Conservation (phyloP, 805 yeast genomes). For the Wickerhamiella azyma region DNA sequence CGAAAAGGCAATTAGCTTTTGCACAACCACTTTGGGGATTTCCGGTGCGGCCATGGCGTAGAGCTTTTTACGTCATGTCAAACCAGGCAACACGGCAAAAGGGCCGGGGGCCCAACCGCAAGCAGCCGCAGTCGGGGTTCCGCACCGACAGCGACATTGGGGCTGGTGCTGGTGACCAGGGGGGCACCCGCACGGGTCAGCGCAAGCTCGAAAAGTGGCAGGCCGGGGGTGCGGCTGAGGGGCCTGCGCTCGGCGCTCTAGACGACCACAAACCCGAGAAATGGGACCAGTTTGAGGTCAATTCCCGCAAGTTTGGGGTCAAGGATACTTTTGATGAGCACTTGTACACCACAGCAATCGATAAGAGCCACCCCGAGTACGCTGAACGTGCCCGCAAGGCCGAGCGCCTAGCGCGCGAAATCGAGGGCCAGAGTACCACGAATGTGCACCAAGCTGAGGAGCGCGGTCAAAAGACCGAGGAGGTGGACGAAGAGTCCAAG, state of each 20-base stretch:
- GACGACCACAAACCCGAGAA: slow-evolving; percentile 19
- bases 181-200: too few species aligned
- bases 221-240: slow-evolving; percentile 36
- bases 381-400: slow-evolving; percentile 53
- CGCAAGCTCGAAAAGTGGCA: slow-evolving; percentile 77
- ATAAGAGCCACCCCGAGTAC: slow-evolving; percentile 63
- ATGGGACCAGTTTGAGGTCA: slow-evolving; percentile 96
- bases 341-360: slow-evolving; percentile 67
- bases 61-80: slow-evolving; percentile 11
- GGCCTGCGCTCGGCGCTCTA: slow-evolving; percentile 9
- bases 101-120: slow-evolving; percentile 1
- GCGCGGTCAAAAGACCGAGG: slow-evolving; percentile 64
- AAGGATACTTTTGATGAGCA: slow-evolving; percentile 74
- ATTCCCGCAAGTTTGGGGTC: slow-evolving; percentile 78
- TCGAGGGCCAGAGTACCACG: slow-evolving; percentile 50
- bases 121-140: slow-evolving; percentile 28
- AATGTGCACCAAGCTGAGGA: slow-evolving; percentile 85
- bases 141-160: slow-evolving; percentile 81
- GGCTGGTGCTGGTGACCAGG: slow-evolving; percentile 21
- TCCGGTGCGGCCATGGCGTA: slow-evolving; percentile 6
- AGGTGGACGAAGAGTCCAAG: slow-evolving; percentile 89
- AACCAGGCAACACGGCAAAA: slow-evolving; percentile 2
- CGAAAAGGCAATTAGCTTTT: slow-evolving; percentile 51
- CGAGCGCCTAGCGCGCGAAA: slow-evolving; percentile 67
- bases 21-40: slow-evolving; percentile 22